Evolutionary conservation across 225 moss, liverwort and hornwort species (phyloP), one percentile per base, ranked within the genome.

Genomic region (Rhytidiadelphus loreus): DNA sequence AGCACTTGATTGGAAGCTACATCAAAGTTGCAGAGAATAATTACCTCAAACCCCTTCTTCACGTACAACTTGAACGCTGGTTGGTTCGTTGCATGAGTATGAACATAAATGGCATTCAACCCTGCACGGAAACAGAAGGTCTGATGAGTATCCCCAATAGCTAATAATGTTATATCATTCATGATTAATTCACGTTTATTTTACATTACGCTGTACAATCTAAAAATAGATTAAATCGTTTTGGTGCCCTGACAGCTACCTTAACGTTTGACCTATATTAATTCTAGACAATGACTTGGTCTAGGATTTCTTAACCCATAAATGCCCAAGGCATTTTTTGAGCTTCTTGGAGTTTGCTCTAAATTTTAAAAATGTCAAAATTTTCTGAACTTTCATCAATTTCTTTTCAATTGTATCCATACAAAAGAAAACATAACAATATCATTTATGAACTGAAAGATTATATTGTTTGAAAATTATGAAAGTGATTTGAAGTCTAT

Each of bases 11-110:
- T 74, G 82, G 73, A 44, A 83, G 43, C 83, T 68, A 37, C 66
- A 75, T 72, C 59, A 80, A 81, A 78, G 72, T 86, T 88, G 70
- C 77, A 73, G 24, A 83, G 87, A 69, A 68, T 37, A 61, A 86
- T 65, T 93, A 98, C 96, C 98, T 98, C 89, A 23, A 96, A 98
- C 26, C 96, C 94, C 85, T 93, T 93, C 87, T 98, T 98, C 56
- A 82, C 70, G 86, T 98, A 98, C 46, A 98, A 91, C 86, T 89
- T 86, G 85, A 72, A 86, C 39, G 98, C 98, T 76, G 94, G 88
- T 81, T 92, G 90, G 83, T 98, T 98, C 57, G 90, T 89, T 53
- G 93, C 89, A 90, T 94, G 94, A n/a, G 96, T 95, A 82, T 98
- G 98, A 39, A 98, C 95, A 86, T 93, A 98, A 60, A 98, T 92